phyloP scores from a whole-genome alignment of 2,329 filamentous ascomycete species.

The Colletotrichum incanum region DNA sequence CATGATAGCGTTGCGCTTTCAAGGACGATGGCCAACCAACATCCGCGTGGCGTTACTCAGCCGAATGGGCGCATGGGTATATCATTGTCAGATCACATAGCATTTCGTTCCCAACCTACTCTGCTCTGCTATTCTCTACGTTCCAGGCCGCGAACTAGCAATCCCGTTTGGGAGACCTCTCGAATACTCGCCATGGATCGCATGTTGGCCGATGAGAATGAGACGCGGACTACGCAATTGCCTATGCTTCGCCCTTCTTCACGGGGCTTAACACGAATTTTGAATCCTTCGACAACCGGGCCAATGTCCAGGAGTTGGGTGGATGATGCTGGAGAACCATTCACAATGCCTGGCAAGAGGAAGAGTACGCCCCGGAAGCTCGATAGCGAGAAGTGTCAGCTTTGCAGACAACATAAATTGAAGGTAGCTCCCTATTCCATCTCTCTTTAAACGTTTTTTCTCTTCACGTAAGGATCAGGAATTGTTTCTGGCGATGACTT shows the following conservation, averaged over 20 bases:
- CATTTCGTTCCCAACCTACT: background rate
- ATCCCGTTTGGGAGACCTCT: too few species aligned
- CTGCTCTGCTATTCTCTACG: too few species aligned
- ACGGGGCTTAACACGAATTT: accelerated
- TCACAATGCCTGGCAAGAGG: background rate
- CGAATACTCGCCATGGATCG: background rate
- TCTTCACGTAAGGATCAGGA: too few species aligned
- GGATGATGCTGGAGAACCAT: background rate
- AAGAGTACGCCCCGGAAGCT: background rate
- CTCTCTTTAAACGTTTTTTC: too few species aligned
- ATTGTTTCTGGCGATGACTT: background rate
- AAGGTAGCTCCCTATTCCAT: background rate
- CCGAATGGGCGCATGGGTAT: background rate
- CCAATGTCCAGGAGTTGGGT: too few species aligned
- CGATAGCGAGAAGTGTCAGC: constrained; percentile 12
- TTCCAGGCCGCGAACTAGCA: background rate
- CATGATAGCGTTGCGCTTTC: background rate
- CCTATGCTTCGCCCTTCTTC: background rate
- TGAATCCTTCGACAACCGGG: too few species aligned
- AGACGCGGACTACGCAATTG: background rate
- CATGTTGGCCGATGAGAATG: background rate
- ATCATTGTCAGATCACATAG: background rate
- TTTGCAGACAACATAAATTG: constrained; percentile 16
- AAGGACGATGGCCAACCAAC: background rate
- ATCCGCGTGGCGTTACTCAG: background rate